Evolutionary conservation across 2,329 filamentous ascomycete species (phyloP), one percentile per base, ranked within the genome.

Genomic region (Neopestalotiopsis sp.): DNA sequence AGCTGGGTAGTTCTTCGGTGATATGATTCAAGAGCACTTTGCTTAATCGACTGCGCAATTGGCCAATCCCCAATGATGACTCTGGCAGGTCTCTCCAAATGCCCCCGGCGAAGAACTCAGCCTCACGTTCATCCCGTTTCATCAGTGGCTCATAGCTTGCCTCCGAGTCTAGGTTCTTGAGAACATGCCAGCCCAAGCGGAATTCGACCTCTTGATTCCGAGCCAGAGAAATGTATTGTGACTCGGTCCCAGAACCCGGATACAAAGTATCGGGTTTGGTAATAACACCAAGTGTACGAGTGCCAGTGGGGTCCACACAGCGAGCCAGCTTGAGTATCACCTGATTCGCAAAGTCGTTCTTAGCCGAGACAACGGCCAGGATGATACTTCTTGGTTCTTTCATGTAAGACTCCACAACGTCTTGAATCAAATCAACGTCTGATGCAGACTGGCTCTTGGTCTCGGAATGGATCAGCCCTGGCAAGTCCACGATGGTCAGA

Each of bases 401-500:
- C 81, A 92, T 89, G 74, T 92, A 92, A 0, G 76, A 75, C 2
- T 83, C 73, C 1, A 89, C 85, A 12, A 90, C 78, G 0, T 82
- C 74, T 5, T 78, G 71, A 5, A 90, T 84, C 1, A 84, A 70
- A 2, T 81, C 76, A 1, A 83, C 81, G 61, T 87, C 85, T 1
- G 75, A 74, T 4, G 76, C 77, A 1, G 82, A 83, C 71, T 88
- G 84, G 1, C 82, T 76, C 49, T 82, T 82, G n/a, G 80, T 84
- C n/a, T 82, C 78, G 0, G 81, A 81, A 40, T 85, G 81, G 65
- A 89, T 86, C 9, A 90, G 77, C 1, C 88, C 88, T 0, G 88
- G 88, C 2, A 90, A 79, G 74, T 90, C 88, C 3, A 90, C 87
- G 45, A 90, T 81, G 0, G 88, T 90, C 40, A 90, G 79, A 30